A percentile compares a stretch with the other conserved stretches of the same genome.
Evolutionary conservation across 257 asterid species (phyloP).

Genomic region (Sherardia arvensis): DNA sequence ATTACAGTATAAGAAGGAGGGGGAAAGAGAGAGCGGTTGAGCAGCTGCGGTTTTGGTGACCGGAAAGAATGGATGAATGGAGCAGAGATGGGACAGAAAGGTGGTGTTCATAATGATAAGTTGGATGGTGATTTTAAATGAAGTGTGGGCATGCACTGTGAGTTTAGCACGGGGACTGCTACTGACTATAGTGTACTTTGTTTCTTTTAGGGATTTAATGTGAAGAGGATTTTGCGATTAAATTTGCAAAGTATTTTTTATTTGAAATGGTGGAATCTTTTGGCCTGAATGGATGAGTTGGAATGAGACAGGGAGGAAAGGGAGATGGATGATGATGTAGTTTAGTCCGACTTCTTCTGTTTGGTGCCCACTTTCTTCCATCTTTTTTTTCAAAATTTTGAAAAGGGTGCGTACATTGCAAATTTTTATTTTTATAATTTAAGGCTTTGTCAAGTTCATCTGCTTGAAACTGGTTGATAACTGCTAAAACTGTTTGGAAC

Average conservation of each 20-base stretch:
- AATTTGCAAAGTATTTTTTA: conserved; percentile 12
- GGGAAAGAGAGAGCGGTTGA: conserved; percentile 30
- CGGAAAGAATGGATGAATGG: conserved; percentile 24
- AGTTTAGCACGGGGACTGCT: background rate
- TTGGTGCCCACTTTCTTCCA: conserved; percentile 11
- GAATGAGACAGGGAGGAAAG: conserved; percentile 25
- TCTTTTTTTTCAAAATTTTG: too few relatives aligned
- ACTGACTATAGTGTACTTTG: background rate
- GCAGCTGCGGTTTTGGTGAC: conserved; percentile 60
- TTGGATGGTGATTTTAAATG: background rate
- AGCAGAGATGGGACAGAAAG: background rate
- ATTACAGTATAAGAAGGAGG: conserved; percentile 10
- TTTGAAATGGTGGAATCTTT: conserved; percentile 39
- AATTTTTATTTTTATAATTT: too few relatives aligned
- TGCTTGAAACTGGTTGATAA: too few relatives aligned
- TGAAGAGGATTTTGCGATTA: background rate
- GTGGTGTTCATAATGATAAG: background rate
- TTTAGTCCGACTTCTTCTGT: conserved; percentile 28
- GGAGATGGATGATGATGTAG: conserved; percentile 29
- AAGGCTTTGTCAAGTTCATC: too few relatives aligned
- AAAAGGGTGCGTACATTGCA: too few relatives aligned
- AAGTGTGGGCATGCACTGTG: conserved; percentile 1
- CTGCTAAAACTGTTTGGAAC: too few relatives aligned
- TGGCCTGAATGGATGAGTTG: conserved; percentile 35
- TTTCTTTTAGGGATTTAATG: background rate